A percentile compares a stretch with the other conserved stretches of the same genome.
Conservation (phyloP, 495 filamentous ascomycete species). For the Podospora pseudopauciseta region DNA sequence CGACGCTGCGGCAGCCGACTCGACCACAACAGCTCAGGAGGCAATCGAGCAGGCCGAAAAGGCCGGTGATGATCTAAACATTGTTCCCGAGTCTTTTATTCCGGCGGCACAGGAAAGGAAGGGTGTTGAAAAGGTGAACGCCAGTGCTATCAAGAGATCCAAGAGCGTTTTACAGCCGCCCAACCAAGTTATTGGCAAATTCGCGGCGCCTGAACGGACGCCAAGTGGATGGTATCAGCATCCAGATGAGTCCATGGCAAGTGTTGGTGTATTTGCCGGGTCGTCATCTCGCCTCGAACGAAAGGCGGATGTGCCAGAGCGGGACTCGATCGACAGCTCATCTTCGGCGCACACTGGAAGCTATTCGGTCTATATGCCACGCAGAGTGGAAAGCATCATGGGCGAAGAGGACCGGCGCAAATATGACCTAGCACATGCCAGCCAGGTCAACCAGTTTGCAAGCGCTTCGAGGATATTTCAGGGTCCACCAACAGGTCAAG, state of each 20-base stretch:
- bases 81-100: slow-evolving; percentile 87
- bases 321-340: slow-evolving; percentile 69
- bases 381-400: slow-evolving; percentile 79
- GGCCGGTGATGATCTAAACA: slow-evolving; percentile 85
- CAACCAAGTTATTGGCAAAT: slow-evolving; percentile 67
- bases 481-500: slow-evolving; percentile 46
- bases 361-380: slow-evolving; percentile 68
- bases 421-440: slow-evolving; percentile 64
- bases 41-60: slow-evolving; percentile 76
- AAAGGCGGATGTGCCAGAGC: slow-evolving; percentile 49
- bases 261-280: slow-evolving; percentile 39
- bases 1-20: slow-evolving; percentile 82
- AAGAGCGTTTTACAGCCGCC: slow-evolving; percentile 65
- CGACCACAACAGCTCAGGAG: slow-evolving; percentile 73
- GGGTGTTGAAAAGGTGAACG: slow-evolving; percentile 36
- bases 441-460: slow-evolving; percentile 42
- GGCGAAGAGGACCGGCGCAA: slow-evolving; percentile 71
- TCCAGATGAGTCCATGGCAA: slow-evolving; percentile 57
- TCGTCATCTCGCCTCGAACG: slow-evolving; percentile 17
- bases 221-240: slow-evolving; percentile 62
- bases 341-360: slow-evolving; percentile 56
- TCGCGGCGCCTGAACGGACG: slow-evolving; percentile 57
- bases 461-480: slow-evolving; percentile 52
- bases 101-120: slow-evolving; percentile 55
- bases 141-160: slow-evolving; percentile 29